Base-by-base conservation (phyloP, 1,284 basidiomycete species). In the Puccinia coronata region DNA sequence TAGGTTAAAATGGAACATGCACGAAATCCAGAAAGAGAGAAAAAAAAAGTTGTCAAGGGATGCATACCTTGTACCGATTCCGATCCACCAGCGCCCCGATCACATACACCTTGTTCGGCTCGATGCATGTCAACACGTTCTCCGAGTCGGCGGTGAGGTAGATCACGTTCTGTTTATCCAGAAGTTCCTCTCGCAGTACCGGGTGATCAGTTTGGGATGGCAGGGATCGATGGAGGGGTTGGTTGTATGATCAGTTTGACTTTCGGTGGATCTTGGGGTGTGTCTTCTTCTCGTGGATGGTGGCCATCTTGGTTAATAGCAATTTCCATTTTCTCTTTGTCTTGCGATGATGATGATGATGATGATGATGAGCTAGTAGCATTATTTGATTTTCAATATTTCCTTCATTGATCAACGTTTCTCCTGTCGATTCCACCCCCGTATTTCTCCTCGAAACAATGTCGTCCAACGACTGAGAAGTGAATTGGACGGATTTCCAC, bases 51-150 rank as follows among this genome's bases (percentile, higher is more conserved):
- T 53, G 28, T 14, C 18, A 36, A 16, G 2, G 4, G 28, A 23
- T n/a, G 2, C 20, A 23, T 25, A 93, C 95, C 90, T 98, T 99
- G 89, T 98, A 93, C 51, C 96, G 91, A 87, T 99, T 99, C 84
- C 93, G 93, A 86, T 99, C 97, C 82, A 93, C 93, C 83, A 99
- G 93, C 20, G 96, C 97, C 47, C 97, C 97, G 81, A 99, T 95
- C 83, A 99, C 91, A 86, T 99, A 99, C 2, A 91, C 92, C 86
- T 95, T 93, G 78, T 92, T 91, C 0, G 82, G 69, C 11, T 90
- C 91, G 70, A 99, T 89, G 82, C 92, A 91, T 12, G 88, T 87
- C 57, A 99, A 88, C 86, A 96, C 94, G 79, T 96, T 91, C 69
- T 92, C 89, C 6, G 96, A 92, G 87, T 99, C 97, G 8, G 96